Percentiles rank a stretch among this genome's conserved stretches.
Conservation (phyloP, 2,329 filamentous ascomycete genomes). For the Cercospora brassicicola region DNA sequence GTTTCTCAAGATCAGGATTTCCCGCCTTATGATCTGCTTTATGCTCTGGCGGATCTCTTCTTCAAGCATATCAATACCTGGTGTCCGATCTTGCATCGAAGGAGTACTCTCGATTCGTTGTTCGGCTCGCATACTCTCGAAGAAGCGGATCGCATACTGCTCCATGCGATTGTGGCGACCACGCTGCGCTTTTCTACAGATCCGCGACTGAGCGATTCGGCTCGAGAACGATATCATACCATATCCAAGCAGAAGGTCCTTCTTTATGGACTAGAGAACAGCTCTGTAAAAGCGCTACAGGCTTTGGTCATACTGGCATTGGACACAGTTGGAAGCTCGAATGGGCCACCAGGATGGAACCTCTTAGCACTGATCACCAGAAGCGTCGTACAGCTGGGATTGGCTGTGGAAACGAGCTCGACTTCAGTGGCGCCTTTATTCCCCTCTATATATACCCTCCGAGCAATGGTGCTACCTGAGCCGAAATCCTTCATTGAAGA, state of each 20-base stretch:
- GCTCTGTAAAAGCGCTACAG: conserved; percentile 82
- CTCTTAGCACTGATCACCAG: conserved; percentile 84
- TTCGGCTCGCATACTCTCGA: conserved; percentile 76
- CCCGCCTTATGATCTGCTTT: conserved; percentile 61
- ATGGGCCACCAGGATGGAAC: conserved; percentile 90
- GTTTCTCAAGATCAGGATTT: conserved; percentile 50
- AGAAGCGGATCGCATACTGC: conserved; percentile 76
- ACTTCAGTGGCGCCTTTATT: conserved; percentile 75
- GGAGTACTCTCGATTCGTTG: conserved; percentile 73
- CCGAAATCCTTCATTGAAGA: conserved; percentile 85
- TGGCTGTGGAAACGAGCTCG: conserved; percentile 80
- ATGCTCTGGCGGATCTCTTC: conserved; percentile 61
- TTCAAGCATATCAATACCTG: conserved; percentile 66
- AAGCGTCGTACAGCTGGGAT: conserved; percentile 81
- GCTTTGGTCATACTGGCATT: conserved; percentile 83
- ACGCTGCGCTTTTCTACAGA: conserved; percentile 83
- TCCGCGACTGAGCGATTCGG: conserved; percentile 68
- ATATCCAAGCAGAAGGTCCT: conserved; percentile 83
- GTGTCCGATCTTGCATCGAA: conserved; percentile 86
- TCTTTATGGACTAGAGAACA: conserved; percentile 84
- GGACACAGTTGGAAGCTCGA: conserved; percentile 81
- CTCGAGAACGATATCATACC: conserved; percentile 72
- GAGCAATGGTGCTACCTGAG: conserved; percentile 81
- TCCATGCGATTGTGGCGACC: conserved; percentile 87
- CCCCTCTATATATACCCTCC: conserved; percentile 83